Conservation (phyloP, 495 filamentous ascomycete genomes). For the Podospora sp. region DNA sequence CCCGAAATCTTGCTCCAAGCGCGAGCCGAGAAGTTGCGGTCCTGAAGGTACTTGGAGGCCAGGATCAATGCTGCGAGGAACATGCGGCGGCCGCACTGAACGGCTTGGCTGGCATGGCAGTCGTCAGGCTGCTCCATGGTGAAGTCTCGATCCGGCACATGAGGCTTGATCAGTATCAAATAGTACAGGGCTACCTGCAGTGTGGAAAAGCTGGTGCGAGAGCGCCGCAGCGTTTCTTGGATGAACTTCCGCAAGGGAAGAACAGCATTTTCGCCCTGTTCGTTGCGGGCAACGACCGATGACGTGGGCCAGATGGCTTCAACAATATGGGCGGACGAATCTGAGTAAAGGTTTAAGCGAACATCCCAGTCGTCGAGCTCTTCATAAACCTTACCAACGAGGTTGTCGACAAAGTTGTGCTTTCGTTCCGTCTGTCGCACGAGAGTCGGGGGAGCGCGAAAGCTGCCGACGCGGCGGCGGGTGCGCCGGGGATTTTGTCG, state of each 20-base stretch:
- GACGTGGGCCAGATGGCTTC: constrained; percentile 95
- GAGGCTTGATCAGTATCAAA: constrained; percentile 87
- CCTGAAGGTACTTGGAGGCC: constrained; percentile 95
- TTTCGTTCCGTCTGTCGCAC: constrained; percentile 92
- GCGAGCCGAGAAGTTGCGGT: constrained; percentile 94
- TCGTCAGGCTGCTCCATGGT: constrained; percentile 86
- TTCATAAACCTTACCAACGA: constrained; percentile 82
- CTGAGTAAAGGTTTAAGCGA: constrained; percentile 55
- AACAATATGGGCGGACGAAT: constrained; percentile 96
- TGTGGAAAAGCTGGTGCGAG: constrained; percentile 94
- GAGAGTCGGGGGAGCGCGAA: constrained; percentile 76
- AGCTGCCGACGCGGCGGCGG: constrained; percentile 53
- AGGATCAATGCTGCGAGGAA: constrained; percentile 92
- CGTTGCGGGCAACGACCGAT: constrained; percentile 59
- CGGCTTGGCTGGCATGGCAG: constrained; percentile 70
- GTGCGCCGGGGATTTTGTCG: constrained; percentile 85
- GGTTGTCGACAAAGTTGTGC: constrained; percentile 92
- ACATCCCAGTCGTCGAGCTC: constrained; percentile 23
- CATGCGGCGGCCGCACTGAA: constrained; percentile 97
- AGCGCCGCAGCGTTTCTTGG: constrained; percentile 92
- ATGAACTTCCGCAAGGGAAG: constrained; percentile 93
- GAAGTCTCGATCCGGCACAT: constrained; percentile 79
- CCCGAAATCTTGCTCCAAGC: constrained; percentile 99
- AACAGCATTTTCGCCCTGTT: constrained; percentile 65
- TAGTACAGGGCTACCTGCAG: constrained; percentile 97